phyloP scores from a whole-genome alignment of 495 filamentous ascomycete species.

The Penicillium coffeae region DNA sequence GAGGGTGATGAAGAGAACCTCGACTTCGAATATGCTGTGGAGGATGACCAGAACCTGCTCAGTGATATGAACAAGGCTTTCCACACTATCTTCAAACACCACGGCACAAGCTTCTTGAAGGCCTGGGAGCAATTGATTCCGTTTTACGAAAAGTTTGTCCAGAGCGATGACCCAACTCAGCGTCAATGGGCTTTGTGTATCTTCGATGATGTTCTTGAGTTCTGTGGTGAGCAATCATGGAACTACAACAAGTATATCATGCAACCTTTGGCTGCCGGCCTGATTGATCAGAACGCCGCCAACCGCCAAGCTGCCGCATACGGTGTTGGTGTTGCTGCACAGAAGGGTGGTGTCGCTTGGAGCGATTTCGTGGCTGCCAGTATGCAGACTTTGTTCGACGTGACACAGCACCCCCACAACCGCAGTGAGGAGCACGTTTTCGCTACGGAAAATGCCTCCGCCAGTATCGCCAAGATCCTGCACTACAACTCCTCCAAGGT shows the following conservation, averaged over 20 bases:
- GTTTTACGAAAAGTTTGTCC: slow-evolving; percentile 84
- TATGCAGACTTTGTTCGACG: slow-evolving; percentile 77
- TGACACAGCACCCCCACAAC: slow-evolving; percentile 72
- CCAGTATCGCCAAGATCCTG: slow-evolving; percentile 93
- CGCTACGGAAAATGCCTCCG: slow-evolving; percentile 96
- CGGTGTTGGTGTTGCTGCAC: slow-evolving; percentile 92
- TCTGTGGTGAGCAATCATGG: slow-evolving; percentile 82
- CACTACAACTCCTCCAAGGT: slow-evolving; percentile 80
- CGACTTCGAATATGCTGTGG: slow-evolving; percentile 69
- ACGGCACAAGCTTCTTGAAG: slow-evolving; percentile 76
- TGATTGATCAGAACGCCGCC: slow-evolving; percentile 78
- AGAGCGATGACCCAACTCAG: slow-evolving; percentile 80
- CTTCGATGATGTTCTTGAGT: slow-evolving; percentile 96
- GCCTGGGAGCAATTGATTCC: slow-evolving; percentile 78
- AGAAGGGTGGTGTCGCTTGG: slow-evolving; percentile 83
- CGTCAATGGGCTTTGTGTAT: slow-evolving; percentile 98
- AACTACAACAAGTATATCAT: slow-evolving; percentile 80
- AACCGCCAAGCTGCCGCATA: slow-evolving; percentile 97
- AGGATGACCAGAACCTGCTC: slow-evolving; percentile 94
- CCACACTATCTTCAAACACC: slow-evolving; percentile 98
- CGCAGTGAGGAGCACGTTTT: slow-evolving; percentile 92
- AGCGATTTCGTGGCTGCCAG: slow-evolving; percentile 75
- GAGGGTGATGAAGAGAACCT: slow-evolving; percentile 81
- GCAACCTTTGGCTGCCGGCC: slow-evolving; percentile 75
- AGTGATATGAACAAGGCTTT: slow-evolving; percentile 99